Evolutionary conservation across 2,329 filamentous ascomycete species (phyloP), one percentile per base, ranked within the genome.

Genomic region (Rhynchosporium agropyri): DNA sequence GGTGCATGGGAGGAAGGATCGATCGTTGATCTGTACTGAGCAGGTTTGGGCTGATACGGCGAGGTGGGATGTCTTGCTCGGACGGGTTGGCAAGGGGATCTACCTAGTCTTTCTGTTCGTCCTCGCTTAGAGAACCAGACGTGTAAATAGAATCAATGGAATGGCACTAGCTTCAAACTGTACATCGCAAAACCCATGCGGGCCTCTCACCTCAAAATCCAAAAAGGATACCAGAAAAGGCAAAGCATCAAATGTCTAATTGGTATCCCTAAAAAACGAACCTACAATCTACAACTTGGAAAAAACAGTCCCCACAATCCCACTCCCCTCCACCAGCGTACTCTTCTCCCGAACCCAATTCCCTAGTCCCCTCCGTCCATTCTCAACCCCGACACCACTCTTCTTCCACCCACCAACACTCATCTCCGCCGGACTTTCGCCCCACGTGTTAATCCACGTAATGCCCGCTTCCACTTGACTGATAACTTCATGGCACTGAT

Each of bases 361-460:
- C 76, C 90, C 88, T 60, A 97, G 81, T 0, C 92, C 92, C 71
- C 84, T 85, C 63, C 86, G 81, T 3, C 92, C 92, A 75, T 97
- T 97, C 81, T 96, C 92, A 1, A 96, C 87, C 0, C 92, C 92
- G 9, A 96, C 78, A 40, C 92, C 92, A 74, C 91, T 96, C 82
- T 90, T 83, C 80, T 96, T 96, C 92, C 92, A 96, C 0, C 92
- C 92, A 9, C 92, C 92, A 0, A 96, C 92, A 2, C 89, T 89
- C 92, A 96, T 96, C 80, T 96, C 92, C 0, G 92, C 91, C 0
- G 92, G 92, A 55, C 84, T 89, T 79, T 96, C 92, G n/a, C 92
- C 92, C 92, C 92, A 96, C 0, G 90, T 92, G 75, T 96, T 96
- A 58, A 96, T 83, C 92, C 92, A 96, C 0, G 91, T 96, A 72